phyloP scores from a whole-genome alignment of 2,329 filamentous ascomycete species.

The Teratosphaeria destructans region DNA sequence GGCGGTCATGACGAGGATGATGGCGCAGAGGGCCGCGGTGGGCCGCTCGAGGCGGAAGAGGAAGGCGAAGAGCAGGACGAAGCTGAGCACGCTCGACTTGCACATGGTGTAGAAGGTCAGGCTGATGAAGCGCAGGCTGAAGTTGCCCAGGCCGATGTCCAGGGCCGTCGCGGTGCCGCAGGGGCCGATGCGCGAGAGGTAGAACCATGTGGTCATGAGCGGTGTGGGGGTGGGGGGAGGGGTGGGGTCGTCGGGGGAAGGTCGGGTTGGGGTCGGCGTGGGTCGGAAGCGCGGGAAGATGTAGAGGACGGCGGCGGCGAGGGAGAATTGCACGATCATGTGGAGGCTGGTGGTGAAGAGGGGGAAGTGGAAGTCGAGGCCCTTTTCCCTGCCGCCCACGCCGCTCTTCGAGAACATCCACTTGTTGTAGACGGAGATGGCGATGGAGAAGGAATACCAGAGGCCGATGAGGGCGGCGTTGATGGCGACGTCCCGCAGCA shows the following conservation, averaged over 20 bases:
- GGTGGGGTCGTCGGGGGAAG: neutral
- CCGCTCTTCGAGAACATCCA: slow-evolving; percentile 78
- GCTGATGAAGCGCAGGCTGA: slow-evolving; percentile 88
- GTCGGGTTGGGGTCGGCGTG: slow-evolving; percentile 20
- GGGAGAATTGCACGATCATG: slow-evolving; percentile 86
- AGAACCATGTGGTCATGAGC: slow-evolving; percentile 81
- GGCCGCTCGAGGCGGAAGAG: slow-evolving; percentile 82
- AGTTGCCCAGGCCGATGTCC: slow-evolving; percentile 93
- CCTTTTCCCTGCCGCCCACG: slow-evolving; percentile 42
- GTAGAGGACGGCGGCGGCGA: slow-evolving; percentile 68
- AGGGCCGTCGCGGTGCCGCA: slow-evolving; percentile 88
- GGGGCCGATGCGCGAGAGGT: slow-evolving; percentile 80
- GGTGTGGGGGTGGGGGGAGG: slow-evolving; percentile 19
- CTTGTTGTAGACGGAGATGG: slow-evolving; percentile 97
- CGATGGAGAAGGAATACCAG: slow-evolving; percentile 87
- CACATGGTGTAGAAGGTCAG: slow-evolving; percentile 99
- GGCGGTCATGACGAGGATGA: slow-evolving; percentile 83
- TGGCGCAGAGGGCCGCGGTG: slow-evolving; percentile 72
- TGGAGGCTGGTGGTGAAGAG: slow-evolving; percentile 91
- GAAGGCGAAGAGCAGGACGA: slow-evolving; percentile 91
- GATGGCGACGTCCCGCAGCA: slow-evolving; percentile 57
- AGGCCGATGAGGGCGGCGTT: slow-evolving; percentile 74
- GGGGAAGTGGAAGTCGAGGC: slow-evolving; percentile 81
- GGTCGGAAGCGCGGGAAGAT: slow-evolving; percentile 76
- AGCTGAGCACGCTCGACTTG: slow-evolving; percentile 91